These are phyloP conservation scores for Stemphylium vesicarium DNA, from an alignment of 2,329 filamentous ascomycete genomes.

Conservation along the genomic window DNA sequence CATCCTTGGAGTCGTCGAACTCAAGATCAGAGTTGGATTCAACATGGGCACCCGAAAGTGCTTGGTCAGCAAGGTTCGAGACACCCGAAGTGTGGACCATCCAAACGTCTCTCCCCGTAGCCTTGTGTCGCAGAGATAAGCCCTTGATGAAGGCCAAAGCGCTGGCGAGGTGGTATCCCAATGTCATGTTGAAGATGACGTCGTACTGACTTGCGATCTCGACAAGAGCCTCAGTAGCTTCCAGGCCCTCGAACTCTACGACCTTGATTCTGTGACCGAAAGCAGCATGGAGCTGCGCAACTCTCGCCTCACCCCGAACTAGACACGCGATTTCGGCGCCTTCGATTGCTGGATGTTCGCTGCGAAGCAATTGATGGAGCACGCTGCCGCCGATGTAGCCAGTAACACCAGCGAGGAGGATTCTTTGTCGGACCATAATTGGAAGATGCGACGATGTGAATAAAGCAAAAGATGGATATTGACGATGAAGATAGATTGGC, in stretches of 20 bases:
- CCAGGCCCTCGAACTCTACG: slow-evolving; percentile 1
- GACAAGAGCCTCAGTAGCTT: neutral
- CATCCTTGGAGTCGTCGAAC: neutral
- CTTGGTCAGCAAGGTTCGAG: slow-evolving; percentile 1
- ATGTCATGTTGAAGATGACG: slow-evolving; percentile 2
- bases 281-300: neutral
- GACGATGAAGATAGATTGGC: neutral
- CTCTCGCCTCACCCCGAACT: neutral
- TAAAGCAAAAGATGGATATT: neutral
- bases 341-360: neutral
- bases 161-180: slow-evolving; percentile 1
- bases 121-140: neutral
- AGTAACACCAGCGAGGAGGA: neutral
- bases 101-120: slow-evolving; percentile 1
- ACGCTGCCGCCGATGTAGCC: slow-evolving; percentile 3
- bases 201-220: slow-evolving; percentile 5
- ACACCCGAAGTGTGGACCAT: slow-evolving; percentile 6
- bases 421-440: neutral
- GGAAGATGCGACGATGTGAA: neutral
- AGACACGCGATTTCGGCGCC: slow-evolving; percentile 1
- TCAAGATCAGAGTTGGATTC: neutral
- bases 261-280: neutral
- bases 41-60: slow-evolving; percentile 1
- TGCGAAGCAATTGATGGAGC: neutral
- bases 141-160: neutral